Base-by-base conservation (phyloP, 2,329 filamentous ascomycete species). In the Fusarium sp. region DNA sequence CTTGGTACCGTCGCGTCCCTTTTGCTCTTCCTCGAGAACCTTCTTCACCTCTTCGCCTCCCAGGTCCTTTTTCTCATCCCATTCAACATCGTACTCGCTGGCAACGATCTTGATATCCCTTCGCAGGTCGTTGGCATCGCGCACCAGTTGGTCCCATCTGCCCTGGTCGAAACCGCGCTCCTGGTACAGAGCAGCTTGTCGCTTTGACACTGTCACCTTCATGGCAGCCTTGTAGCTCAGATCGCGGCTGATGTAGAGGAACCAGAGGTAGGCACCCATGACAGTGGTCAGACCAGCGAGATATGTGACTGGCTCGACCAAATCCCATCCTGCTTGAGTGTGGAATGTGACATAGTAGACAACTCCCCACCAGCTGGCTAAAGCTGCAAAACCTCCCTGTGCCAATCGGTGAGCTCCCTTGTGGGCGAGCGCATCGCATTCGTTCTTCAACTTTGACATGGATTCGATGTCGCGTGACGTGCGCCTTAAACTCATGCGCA, bases 261-360 rank as follows among this genome's bases (percentile, higher is more conserved):
- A 97, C 93, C 93, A 97, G 54, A 97, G 83, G 75, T 97, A 97
- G 70, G 93, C 94, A 9, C 90, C 90, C 82, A 97, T 96, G 74
- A 97, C 88, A 14, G 92, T 94, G 1, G 90, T 88, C 67, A 97
- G 83, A n/a, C 93, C 92, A 3, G 92, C 93, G 17, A 97, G 87
- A 75, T 97, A 97, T 33, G 93, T 97, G 3, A 97, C 88, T 0
- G 93, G 94, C 79, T 97, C 94, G 83, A 97, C 94, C 8, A 93
- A 87, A 73, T 97, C 93, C 94, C 94, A 97, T 7, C 94, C 94
- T 63, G 92, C 84, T 41, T 93, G 88, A 0, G 93, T 97, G 70
- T 87, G 83, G 70, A 90, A 90, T 3, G 87, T 89, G 50, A 89
- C 81, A 72, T 89, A 88, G 78, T 96, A 97, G 19, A 97, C 93